A percentile compares a stretch with the other conserved stretches of the same genome.
Conservation (phyloP, 164 flowering plant genomes). For the Santalum album region DNA sequence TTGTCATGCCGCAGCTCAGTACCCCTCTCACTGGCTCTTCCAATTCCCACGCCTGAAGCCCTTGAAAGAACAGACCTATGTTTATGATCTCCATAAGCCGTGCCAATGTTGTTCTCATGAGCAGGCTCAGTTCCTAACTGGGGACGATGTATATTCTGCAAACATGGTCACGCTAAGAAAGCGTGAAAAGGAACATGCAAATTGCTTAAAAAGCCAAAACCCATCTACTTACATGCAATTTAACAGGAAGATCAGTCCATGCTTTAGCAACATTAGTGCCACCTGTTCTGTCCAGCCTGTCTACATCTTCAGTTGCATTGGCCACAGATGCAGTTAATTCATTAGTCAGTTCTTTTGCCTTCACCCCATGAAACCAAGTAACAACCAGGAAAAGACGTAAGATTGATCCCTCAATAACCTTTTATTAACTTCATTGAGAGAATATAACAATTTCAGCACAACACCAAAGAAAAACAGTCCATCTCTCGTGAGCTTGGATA, state of each 20-base stretch:
- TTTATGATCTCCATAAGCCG: slow-evolving; percentile 40
- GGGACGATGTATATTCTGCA: slow-evolving; percentile 42
- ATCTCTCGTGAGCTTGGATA: no score
- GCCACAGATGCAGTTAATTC: slow-evolving; percentile 26
- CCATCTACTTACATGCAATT: slow-evolving; percentile 30
- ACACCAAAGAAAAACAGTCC: no score
- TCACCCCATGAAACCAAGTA: slow-evolving; percentile 16
- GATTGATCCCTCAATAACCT: no score
- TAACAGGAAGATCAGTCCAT: slow-evolving; percentile 42
- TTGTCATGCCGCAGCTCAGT: slow-evolving; percentile 33
- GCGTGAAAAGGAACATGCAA: not conserved
- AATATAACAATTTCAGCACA: no score
- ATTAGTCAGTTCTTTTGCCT: slow-evolving; percentile 40
- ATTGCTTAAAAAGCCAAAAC: slow-evolving; percentile 1
- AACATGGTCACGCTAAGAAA: slow-evolving; percentile 6
- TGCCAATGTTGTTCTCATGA: slow-evolving; percentile 34
- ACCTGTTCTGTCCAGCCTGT: slow-evolving; percentile 31
- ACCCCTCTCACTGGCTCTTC: slow-evolving; percentile 32
- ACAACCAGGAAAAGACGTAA: not conserved
- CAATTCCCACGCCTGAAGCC: slow-evolving; percentile 30
- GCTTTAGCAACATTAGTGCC: slow-evolving; percentile 31
- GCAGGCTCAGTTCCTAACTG: slow-evolving; percentile 32
- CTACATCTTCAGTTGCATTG: slow-evolving; percentile 28
- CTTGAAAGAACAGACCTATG: slow-evolving; percentile 43
- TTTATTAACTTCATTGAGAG: no score